Evolutionary conservation across 495 filamentous ascomycete genomes (phyloP), one percentile per base, ranked within the genome.

Genomic region (Neurospora sp.): DNA sequence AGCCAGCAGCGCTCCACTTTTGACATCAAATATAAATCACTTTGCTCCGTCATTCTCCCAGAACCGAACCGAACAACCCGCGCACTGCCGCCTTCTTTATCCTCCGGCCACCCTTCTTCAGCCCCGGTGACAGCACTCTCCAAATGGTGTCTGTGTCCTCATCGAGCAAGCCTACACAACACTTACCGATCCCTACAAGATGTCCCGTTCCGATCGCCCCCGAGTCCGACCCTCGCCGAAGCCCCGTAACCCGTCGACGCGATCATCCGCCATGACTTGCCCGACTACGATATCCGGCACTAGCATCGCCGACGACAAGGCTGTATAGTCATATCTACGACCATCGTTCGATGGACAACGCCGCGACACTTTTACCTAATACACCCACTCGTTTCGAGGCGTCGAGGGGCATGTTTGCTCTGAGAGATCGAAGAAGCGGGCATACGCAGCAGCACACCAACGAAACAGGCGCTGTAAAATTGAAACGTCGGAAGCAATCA

Each of bases 111-210:
- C 9, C 5, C 44, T 1, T 1, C 0, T 20, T 18, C 6, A 7
- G 7, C 11, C 3, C 18, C 18, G 2, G 6, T 1, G 2, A n/a
- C 0, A 16, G 0, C 0, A 18, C 7, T n/a, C 16, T 18, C 1
- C 42, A 3, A n/a, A 44, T n/a, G 42, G 0, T 0, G 7, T 3
- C 7, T 2, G 42, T 0, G 3, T n/a, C 42, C 3, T 3, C 8
- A n/a, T 9, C 16, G 5, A 42, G 14, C 14, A 18, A 42, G 5
- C 14, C 14, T 7, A n/a, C 42, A 44, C 42, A 7, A 44, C 42
- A 44, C 6, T n/a, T n/a, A 0, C 7, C 3, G 16, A 46, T 9
- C 18, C 42, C 18, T 46, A 8, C 0, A 44, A 11, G 1, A 3
- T 20, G 44, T 20, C 18, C 44, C 9, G 44, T 20, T 46, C 18